phyloP scores from a whole-genome alignment of 2,329 filamentous ascomycete species.

The Aspergillus eucalypticola region DNA sequence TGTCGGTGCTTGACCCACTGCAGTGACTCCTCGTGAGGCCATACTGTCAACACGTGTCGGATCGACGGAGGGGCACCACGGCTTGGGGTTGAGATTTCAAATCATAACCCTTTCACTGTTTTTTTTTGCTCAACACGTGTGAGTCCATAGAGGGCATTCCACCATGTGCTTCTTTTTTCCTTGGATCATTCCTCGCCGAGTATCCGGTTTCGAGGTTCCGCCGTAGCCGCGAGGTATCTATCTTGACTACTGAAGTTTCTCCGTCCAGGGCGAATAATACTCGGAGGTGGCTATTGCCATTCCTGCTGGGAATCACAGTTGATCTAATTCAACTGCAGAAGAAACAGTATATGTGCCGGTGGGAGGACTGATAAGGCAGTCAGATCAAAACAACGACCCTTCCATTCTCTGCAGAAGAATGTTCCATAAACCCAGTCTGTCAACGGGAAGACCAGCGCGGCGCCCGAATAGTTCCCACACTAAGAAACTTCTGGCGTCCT shows the following conservation, averaged over 20 bases:
- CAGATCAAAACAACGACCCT: not conserved
- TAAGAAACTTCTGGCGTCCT: not conserved
- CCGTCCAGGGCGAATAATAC: too few species aligned
- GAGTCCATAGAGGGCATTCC: not conserved
- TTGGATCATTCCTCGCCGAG: too few species aligned
- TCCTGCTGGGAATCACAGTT: accelerated
- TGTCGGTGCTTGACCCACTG: not conserved
- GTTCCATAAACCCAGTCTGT: not conserved
- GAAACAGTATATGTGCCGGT: too few species aligned
- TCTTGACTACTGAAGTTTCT: too few species aligned
- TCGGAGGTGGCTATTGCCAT: too few species aligned
- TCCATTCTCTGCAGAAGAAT: not conserved
- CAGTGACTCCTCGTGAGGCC: not conserved
- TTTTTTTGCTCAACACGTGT: not conserved
- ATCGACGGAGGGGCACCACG: not conserved
- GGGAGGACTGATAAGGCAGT: not conserved
- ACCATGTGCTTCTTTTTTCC: too few species aligned
- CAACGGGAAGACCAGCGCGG: not conserved
- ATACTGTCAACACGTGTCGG: not conserved
- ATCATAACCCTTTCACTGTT: not conserved
- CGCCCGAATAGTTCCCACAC: not conserved
- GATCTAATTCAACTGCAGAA: too few species aligned
- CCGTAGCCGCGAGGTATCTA: too few species aligned
- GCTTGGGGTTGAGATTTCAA: too few species aligned
- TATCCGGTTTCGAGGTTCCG: too few species aligned